A percentile compares a stretch with the other conserved stretches of the same genome.
Evolutionary conservation across 106 monocot species (phyloP).

Genomic region (Acanthochlamys bracteata): DNA sequence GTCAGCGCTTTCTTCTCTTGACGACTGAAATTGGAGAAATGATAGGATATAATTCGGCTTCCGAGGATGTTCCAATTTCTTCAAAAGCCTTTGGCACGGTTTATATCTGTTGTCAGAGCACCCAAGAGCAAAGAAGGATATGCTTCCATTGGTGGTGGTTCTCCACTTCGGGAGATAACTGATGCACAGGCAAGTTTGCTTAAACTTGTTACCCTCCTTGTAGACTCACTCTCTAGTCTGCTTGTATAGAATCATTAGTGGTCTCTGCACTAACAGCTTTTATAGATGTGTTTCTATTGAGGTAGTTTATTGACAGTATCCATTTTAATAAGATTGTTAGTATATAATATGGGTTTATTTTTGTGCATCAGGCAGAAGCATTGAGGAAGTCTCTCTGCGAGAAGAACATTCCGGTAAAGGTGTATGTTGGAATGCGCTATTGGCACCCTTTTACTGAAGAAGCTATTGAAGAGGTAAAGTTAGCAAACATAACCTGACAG

Average conservation of each 20-base stretch:
- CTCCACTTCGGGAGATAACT: slow-evolving; percentile 87
- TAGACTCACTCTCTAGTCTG: too few species aligned
- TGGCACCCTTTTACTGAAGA: slow-evolving; percentile 99
- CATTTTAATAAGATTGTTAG: background rate
- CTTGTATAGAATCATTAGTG: too few species aligned
- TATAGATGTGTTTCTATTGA: too few species aligned
- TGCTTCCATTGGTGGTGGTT: slow-evolving; percentile 96
- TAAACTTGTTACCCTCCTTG: too few species aligned
- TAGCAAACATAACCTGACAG: slow-evolving; percentile 1
- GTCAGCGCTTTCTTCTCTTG: background rate
- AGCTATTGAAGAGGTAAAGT: slow-evolving; percentile 81
- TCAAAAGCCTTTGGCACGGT: slow-evolving; percentile 85
- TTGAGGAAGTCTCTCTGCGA: slow-evolving; percentile 56
- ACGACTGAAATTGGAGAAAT: background rate
- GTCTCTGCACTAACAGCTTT: too few species aligned
- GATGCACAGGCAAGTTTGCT: slow-evolving; percentile 52
- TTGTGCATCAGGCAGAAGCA: slow-evolving; percentile 64
- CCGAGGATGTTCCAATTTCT: slow-evolving; percentile 85
- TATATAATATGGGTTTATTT: slow-evolving; percentile 2
- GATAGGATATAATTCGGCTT: slow-evolving; percentile 90
- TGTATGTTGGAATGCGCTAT: slow-evolving; percentile 99
- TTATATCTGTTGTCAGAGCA: slow-evolving; percentile 82
- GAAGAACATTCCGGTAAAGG: slow-evolving; percentile 82
- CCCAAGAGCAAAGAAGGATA: slow-evolving; percentile 99
- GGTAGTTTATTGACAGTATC: too few species aligned